A percentile compares a stretch with the other conserved stretches of the same genome.
Conservation (phyloP, 1,139 yeast species). For the Saccharomyces hybrid region DNA sequence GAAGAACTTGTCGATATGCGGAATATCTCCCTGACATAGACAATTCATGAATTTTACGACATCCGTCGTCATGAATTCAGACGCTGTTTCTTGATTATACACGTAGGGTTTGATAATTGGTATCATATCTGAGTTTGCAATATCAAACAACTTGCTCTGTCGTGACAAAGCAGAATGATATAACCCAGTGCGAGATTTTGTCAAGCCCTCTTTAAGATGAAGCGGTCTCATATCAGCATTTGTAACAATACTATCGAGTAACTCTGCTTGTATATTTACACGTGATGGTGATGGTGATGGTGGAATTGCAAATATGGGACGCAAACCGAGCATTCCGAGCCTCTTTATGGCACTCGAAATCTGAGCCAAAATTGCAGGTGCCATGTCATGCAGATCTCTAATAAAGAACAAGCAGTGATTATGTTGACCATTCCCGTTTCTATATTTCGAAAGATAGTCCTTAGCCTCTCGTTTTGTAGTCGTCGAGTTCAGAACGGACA, state of each 20-base stretch:
- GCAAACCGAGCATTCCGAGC: slow-evolving; percentile 25
- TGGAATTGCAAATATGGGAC: slow-evolving; percentile 27
- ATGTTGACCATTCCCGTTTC: slow-evolving; percentile 14
- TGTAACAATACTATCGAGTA: slow-evolving; percentile 20
- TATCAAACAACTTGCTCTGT: slow-evolving; percentile 11
- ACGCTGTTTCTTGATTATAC: slow-evolving; percentile 21
- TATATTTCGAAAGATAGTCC: slow-evolving; percentile 55
- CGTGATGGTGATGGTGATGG: slow-evolving; percentile 22
- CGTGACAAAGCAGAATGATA: slow-evolving; percentile 17
- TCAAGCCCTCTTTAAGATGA: slow-evolving; percentile 17
- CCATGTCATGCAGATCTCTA: slow-evolving; percentile 18
- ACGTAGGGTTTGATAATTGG: slow-evolving; percentile 28
- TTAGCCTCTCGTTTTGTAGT: slow-evolving; percentile 72
- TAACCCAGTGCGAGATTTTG: slow-evolving; percentile 10
- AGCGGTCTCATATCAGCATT: slow-evolving; percentile 21
- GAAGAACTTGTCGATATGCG: slow-evolving; percentile 71
- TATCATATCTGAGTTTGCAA: slow-evolving; percentile 9
- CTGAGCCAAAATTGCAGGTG: slow-evolving; percentile 10
- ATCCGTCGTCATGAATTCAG: slow-evolving; percentile 13
- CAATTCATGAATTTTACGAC: slow-evolving; percentile 17
- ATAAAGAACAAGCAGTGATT: slow-evolving; percentile 27
- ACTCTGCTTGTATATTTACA: slow-evolving; percentile 18
- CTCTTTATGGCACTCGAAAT: slow-evolving; percentile 21
- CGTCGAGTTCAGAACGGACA: slow-evolving; percentile 63
- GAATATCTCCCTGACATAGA: slow-evolving; percentile 28